phyloP scores from a whole-genome alignment of 148 eudicot genomes.

The Rheum nobile region DNA sequence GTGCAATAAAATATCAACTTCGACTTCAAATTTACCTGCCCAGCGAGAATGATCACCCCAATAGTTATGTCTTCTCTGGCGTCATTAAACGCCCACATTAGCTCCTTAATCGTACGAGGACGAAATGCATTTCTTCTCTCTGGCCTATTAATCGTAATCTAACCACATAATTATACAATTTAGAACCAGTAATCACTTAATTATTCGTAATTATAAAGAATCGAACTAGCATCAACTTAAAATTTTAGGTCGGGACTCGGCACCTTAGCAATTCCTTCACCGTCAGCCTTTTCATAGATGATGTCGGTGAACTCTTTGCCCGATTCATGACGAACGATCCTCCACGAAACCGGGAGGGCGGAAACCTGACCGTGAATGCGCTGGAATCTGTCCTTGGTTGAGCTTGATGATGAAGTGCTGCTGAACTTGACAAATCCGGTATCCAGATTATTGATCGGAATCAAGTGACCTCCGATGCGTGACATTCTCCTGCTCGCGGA shows the following conservation, averaged over 20 bases:
- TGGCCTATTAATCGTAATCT: slow-evolving; percentile 94
- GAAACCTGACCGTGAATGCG: slow-evolving; percentile 70
- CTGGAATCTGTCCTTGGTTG: slow-evolving; percentile 43
- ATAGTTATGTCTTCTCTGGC: slow-evolving; percentile 80
- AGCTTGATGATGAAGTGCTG: slow-evolving; percentile 15
- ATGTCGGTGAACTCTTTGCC: slow-evolving; percentile 61
- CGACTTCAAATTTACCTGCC: slow-evolving; percentile 45
- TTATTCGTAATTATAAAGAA: background rate
- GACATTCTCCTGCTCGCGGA: slow-evolving; percentile 8
- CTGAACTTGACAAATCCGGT: slow-evolving; percentile 6
- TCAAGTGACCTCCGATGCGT: background rate
- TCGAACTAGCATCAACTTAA: background rate
- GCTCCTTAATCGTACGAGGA: slow-evolving; percentile 82
- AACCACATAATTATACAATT: background rate
- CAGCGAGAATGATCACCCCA: slow-evolving; percentile 89
- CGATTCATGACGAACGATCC: slow-evolving; percentile 29
- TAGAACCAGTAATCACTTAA: background rate
- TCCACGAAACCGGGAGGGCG: slow-evolving; percentile 46
- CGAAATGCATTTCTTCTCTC: slow-evolving; percentile 92
- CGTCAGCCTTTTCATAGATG: slow-evolving; percentile 74
- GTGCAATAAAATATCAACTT: background rate
- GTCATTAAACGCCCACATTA: slow-evolving; percentile 74
- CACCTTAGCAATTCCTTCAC: slow-evolving; percentile 94
- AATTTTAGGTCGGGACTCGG: background rate
- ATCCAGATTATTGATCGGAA: background rate